phyloP scores from a whole-genome alignment of 352 stramenopile species.

The Phytophthora meadii region DNA sequence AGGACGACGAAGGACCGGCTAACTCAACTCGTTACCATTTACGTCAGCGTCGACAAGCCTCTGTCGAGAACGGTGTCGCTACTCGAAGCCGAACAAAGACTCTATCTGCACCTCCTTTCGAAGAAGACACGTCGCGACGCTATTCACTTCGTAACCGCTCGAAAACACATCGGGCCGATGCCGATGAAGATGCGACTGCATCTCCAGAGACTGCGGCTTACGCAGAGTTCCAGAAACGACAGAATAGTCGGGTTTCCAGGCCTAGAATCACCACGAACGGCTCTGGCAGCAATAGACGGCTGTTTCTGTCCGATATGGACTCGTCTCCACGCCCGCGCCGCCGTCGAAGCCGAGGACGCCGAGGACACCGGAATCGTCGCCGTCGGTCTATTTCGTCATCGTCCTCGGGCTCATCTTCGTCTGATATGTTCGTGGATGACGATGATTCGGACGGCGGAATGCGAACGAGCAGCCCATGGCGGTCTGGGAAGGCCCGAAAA shows the following conservation, averaged over 20 bases:
- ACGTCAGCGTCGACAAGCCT: constrained; percentile 32
- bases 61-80: constrained; percentile 20
- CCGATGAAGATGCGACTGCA: constrained; percentile 37
- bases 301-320: constrained; percentile 40
- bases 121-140: constrained; percentile 37
- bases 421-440: constrained; percentile 59
- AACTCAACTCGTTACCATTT: constrained; percentile 53
- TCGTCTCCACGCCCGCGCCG: constrained; percentile 31
- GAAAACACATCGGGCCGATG: constrained; percentile 57
- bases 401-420: constrained; percentile 57
- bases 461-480: constrained; percentile 51
- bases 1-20: constrained; percentile 36
- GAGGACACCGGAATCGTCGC: constrained; percentile 34
- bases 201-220: constrained; percentile 53
- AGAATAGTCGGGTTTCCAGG: constrained; percentile 39
- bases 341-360: constrained; percentile 23
- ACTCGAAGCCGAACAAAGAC: constrained; percentile 36
- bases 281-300: constrained; percentile 33
- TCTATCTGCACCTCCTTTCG: constrained; percentile 17
- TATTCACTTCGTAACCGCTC: constrained; percentile 80
- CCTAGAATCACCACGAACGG: constrained; percentile 22
- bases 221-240: constrained; percentile 74
- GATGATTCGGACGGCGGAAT: constrained; percentile 78
- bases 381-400: constrained; percentile 55
- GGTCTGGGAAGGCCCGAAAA: constrained; percentile 38